Percentiles rank a stretch among this genome's conserved stretches.
Evolutionary conservation across 2,329 filamentous ascomycete genomes (phyloP).

Genomic region (Drechslera avenae): DNA sequence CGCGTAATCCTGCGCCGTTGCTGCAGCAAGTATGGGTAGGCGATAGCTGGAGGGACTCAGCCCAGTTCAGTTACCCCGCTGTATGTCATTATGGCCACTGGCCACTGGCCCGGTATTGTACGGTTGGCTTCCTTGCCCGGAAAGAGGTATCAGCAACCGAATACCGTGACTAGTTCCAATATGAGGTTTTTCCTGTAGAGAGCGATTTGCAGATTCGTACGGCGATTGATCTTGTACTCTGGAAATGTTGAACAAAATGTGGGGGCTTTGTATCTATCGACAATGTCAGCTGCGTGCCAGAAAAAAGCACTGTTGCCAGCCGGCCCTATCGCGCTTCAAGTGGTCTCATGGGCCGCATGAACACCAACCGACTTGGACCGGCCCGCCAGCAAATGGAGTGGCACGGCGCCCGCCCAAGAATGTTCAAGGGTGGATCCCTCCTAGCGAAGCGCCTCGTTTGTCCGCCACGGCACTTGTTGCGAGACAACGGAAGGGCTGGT

Average conservation of each 20-base stretch:
- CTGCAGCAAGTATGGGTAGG: conserved; percentile 25
- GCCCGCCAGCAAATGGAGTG: conserved; percentile 23
- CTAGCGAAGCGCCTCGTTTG: conserved; percentile 23
- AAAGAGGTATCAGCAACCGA: background rate
- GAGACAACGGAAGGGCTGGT: conserved; percentile 8
- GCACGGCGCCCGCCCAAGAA: conserved; percentile 23
- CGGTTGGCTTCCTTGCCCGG: conserved; percentile 1
- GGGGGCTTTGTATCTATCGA: conserved; percentile 17
- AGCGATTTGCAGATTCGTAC: background rate
- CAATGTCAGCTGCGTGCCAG: conserved; percentile 23
- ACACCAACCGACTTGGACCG: conserved; percentile 20
- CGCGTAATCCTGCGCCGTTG: conserved; percentile 33
- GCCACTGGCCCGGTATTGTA: conserved; percentile 12
- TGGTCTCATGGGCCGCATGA: conserved; percentile 26
- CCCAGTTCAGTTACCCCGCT: conserved; percentile 37
- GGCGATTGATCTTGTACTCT: background rate
- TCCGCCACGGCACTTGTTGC: conserved; percentile 10
- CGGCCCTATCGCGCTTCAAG: conserved; percentile 23
- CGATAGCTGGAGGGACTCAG: conserved; percentile 23
- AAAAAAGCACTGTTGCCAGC: conserved; percentile 16
- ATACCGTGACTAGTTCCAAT: background rate
- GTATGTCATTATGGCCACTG: conserved; percentile 17
- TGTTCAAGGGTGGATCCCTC: conserved; percentile 23
- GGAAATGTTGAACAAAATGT: background rate
- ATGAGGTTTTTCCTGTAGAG: background rate